phyloP scores from a whole-genome alignment of 2,329 filamentous ascomycete species.

The Teratosphaeria destructans region DNA sequence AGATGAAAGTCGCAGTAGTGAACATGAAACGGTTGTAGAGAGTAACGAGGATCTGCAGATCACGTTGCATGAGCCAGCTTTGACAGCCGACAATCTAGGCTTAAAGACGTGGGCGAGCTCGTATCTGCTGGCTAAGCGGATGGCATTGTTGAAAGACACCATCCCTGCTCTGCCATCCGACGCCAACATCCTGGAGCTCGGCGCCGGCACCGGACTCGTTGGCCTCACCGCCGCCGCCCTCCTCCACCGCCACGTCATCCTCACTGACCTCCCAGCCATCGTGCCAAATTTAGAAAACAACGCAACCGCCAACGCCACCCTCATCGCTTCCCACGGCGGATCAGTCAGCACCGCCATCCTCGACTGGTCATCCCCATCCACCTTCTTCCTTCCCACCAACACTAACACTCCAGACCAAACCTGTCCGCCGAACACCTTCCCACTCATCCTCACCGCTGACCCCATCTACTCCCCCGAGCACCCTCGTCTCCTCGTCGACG shows the following conservation, averaged over 20 bases:
- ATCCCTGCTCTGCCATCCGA: slow-evolving; percentile 5
- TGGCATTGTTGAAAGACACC: slow-evolving; percentile 33
- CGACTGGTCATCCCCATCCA: slow-evolving; percentile 57
- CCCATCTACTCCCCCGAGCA: slow-evolving; percentile 79
- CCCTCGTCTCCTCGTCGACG: slow-evolving; percentile 59
- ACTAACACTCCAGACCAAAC: background rate
- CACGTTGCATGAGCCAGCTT: slow-evolving; percentile 69
- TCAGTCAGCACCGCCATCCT: slow-evolving; percentile 57
- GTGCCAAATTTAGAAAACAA: slow-evolving; percentile 72
- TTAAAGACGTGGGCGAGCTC: slow-evolving; percentile 95
- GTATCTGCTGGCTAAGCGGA: slow-evolving; percentile 67
- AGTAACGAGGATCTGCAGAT: slow-evolving; percentile 45
- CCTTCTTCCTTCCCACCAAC: background rate
- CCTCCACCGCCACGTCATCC: slow-evolving; percentile 54
- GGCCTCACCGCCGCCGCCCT: slow-evolving; percentile 73
- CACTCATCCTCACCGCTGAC: slow-evolving; percentile 72
- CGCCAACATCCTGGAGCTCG: slow-evolving; percentile 58
- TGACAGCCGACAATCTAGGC: slow-evolving; percentile 80
- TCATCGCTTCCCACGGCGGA: slow-evolving; percentile 42
- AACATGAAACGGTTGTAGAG: background rate
- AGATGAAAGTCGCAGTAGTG: too few relatives aligned
- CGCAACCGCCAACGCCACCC: slow-evolving; percentile 49
- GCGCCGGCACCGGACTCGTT: slow-evolving; percentile 82
- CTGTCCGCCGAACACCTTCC: slow-evolving; percentile 23
- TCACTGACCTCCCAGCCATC: slow-evolving; percentile 81